Conservation (phyloP, 768 basidiomycete species). For the Kwoniella dendrophila region DNA sequence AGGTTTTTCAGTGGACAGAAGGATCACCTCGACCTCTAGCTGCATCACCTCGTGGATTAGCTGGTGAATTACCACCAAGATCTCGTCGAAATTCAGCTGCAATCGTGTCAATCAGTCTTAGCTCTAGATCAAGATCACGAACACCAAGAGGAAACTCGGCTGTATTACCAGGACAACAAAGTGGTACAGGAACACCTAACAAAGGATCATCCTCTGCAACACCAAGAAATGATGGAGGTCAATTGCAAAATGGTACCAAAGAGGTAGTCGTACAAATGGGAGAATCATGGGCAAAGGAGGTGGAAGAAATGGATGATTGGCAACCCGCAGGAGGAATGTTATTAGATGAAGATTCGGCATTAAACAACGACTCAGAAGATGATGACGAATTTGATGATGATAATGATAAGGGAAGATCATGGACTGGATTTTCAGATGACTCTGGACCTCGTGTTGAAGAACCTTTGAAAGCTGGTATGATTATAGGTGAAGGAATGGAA, state of each 20-base stretch:
- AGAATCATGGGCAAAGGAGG: slow-evolving; percentile 16
- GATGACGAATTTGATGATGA: slow-evolving; percentile 30
- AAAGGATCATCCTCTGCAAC: slow-evolving; percentile 31
- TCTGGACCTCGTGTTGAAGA: slow-evolving; percentile 34
- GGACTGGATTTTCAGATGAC: slow-evolving; percentile 28
- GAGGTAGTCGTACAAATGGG: slow-evolving; percentile 38
- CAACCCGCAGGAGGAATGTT: slow-evolving; percentile 48
- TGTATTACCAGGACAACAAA: slow-evolving; percentile 25
- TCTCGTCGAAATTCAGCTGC: slow-evolving; percentile 47
- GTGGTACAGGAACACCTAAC: slow-evolving; percentile 42
- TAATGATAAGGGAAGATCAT: slow-evolving; percentile 22
- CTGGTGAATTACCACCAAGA: slow-evolving; percentile 30
- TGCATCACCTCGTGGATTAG: slow-evolving; percentile 24
- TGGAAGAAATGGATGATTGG: slow-evolving; percentile 45
- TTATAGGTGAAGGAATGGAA: slow-evolving; percentile 53
- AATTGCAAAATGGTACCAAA: too few species aligned
- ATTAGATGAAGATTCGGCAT: slow-evolving; percentile 27
- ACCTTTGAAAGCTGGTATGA: slow-evolving; percentile 43
- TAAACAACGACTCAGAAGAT: slow-evolving; percentile 25
- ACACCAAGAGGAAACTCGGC: slow-evolving; percentile 44
- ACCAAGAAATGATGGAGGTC: slow-evolving; percentile 12
- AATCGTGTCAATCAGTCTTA: slow-evolving; percentile 46
- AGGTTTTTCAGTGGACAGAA: slow-evolving; percentile 24
- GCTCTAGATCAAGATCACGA: slow-evolving; percentile 40
- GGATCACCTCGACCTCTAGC: slow-evolving; percentile 23